Evolutionary conservation across 2,329 filamentous ascomycete genomes (phyloP).

Genomic region (Teratosphaeria pseudoeucalypti): DNA sequence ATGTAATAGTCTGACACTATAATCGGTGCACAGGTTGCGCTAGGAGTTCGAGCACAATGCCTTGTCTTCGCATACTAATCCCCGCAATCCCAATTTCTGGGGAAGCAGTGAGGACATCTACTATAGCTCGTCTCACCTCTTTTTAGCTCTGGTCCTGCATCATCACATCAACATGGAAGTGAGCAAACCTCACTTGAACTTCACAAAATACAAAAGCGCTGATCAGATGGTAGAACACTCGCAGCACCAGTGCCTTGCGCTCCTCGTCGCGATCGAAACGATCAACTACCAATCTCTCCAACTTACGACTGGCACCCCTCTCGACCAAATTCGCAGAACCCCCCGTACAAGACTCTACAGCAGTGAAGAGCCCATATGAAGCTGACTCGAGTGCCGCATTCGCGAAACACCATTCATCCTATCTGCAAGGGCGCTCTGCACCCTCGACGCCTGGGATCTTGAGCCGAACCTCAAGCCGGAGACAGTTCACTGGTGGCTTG

Average conservation of each 20-base stretch:
- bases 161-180: neutral
- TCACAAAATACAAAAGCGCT: neutral
- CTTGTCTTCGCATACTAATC: neutral
- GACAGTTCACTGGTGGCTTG: conserved; percentile 21
- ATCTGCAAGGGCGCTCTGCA: conserved; percentile 39
- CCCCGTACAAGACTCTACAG: conserved; percentile 25
- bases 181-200: neutral
- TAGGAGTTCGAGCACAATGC: neutral
- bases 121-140: neutral
- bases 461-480: conserved; percentile 31
- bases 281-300: conserved; percentile 49
- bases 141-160: neutral
- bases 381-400: conserved; percentile 15
- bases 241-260: conserved; percentile 12
- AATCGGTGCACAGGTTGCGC: neutral
- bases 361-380: conserved; percentile 17
- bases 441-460: conserved; percentile 40
- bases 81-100: neutral
- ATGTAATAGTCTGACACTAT: neutral
- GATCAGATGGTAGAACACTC: neutral
- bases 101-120: neutral
- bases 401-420: conserved; percentile 29
- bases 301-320: conserved; percentile 52
- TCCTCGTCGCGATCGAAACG: conserved; percentile 32
- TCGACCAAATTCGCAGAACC: conserved; percentile 33